Base-by-base conservation (phyloP, 2,329 filamentous ascomycete genomes). In the Fusarium buharicum region DNA sequence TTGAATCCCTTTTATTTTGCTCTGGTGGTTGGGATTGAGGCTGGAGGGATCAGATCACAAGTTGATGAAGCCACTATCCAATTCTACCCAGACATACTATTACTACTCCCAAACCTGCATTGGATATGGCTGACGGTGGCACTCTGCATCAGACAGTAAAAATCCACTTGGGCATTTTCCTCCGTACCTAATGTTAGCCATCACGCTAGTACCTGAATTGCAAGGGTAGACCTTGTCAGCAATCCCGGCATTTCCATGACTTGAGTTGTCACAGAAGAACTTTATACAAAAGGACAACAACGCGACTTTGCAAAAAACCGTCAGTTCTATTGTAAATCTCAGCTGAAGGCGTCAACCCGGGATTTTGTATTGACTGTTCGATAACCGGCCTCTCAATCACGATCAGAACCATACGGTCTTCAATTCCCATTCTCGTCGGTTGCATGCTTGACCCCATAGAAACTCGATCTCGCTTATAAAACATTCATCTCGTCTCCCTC, bases 151-250 rank as follows among this genome's bases (percentile, higher is more conserved):
- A n/a, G n/a, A n/a, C n/a, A n/a, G 22, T 24, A 6, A 24, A 24
- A 24, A 24, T 8, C 22, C 22, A 24, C 22, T 24, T 6, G 22
- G 22, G 22, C 4, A 5, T 2, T 5, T 24, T 7, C 12, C 11
- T 49, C 28, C 17, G 31, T 43, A 39, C 37, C 52, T 47, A 36
- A 45, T 52, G 58, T 53, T 62, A 34, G 38, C 38, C 53, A 43
- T 52, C 58, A 43, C 57, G 38, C 43, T 58, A 47, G 58, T 62
- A 52, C 57, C 43, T 58, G 43, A 57, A 22, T 44, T 31, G 31
- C 59, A 62, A 49, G 59, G 59, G 41, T 45, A n/a, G 33, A 34
- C 47, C 47, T 45, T 39, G 43, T 24, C 31, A 27, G 27, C 18
- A 27, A 30, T 27, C 58, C 59, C 59, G 38, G 59, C 31, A 24